These are phyloP conservation scores for Trypanosoma boissoni DNA, from an alignment of 208 protist genomes.

Conservation along the genomic window DNA sequence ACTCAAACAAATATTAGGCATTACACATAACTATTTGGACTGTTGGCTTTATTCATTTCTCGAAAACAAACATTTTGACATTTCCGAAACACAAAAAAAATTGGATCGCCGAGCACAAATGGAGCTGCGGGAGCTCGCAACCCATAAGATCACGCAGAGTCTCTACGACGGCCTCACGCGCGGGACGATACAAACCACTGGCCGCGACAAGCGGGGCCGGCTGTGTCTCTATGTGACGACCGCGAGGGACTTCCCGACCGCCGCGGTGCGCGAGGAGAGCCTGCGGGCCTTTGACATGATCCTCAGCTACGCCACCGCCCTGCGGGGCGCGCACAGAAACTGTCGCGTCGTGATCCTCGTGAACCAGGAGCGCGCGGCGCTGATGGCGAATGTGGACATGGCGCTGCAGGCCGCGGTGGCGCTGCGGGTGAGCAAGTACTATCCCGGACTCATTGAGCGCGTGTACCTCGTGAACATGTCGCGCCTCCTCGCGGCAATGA, in stretches of 20 bases:
- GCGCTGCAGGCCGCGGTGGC: conserved; percentile 10
- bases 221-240: conserved; percentile 5
- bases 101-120: conserved; percentile 5
- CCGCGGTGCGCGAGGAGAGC: conserved; percentile 7
- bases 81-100: conserved; percentile 1
- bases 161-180: conserved; percentile 5
- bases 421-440: conserved; percentile 18
- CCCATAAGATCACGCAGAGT: not conserved
- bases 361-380: conserved; percentile 8
- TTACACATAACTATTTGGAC: not conserved
- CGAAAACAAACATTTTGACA: conserved; percentile 2
- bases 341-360: conserved; percentile 17
- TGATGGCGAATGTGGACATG: conserved; percentile 15
- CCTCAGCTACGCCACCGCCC: conserved; percentile 8
- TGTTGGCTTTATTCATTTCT: conserved; percentile 14
- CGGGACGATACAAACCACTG: conserved; percentile 6
- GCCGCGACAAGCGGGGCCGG: conserved; percentile 10
- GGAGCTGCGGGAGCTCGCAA: conserved; percentile 1
- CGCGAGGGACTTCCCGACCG: not conserved
- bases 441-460: conserved; percentile 10
- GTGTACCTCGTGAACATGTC: conserved; percentile 16
- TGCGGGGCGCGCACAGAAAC: not conserved
- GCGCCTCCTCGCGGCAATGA: not conserved
- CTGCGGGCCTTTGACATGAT: conserved; percentile 1
- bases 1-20: not conserved